Conservation (phyloP, 345 rosid genomes). For the Heritiera fomes region DNA sequence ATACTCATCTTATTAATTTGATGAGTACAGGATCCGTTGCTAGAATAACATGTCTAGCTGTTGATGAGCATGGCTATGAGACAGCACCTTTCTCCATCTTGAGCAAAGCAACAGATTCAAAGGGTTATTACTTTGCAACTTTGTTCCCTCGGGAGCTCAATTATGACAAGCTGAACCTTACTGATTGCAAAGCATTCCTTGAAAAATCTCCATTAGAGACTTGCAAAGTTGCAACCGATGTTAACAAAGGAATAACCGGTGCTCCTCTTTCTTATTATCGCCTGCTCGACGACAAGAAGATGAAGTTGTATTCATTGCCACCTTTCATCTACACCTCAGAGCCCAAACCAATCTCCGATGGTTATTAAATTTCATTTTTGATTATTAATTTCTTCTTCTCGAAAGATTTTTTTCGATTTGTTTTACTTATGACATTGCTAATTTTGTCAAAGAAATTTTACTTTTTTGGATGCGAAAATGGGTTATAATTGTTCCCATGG, state of each 20-base stretch:
- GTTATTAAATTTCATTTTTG: constrained; percentile 26
- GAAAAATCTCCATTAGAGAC: constrained; percentile 32
- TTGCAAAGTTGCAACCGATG: constrained; percentile 36
- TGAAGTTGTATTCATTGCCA: background rate
- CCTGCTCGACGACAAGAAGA: constrained; percentile 29
- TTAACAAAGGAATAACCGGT: constrained; percentile 37
- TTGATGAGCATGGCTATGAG: constrained; percentile 37
- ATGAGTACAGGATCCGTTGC: constrained; percentile 36
- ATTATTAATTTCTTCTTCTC: background rate
- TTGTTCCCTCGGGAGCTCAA: constrained; percentile 27
- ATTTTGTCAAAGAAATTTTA: background rate
- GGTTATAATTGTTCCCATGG: background rate
- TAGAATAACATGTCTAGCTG: constrained; percentile 39
- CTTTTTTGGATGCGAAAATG: background rate
- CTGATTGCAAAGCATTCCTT: constrained; percentile 45
- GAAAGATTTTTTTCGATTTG: background rate
- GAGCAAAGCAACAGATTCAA: constrained; percentile 34
- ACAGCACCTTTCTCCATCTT: constrained; percentile 32
- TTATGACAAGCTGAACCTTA: constrained; percentile 23
- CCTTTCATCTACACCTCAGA: constrained; percentile 21
- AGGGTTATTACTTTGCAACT: constrained; percentile 42
- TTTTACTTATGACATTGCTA: background rate
- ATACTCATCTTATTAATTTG: background rate
- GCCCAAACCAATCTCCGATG: constrained; percentile 32
- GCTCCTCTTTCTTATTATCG: constrained; percentile 30